Evolutionary conservation across 1,139 yeast genomes (phyloP).

Genomic region (Martiniozyma asiatica): DNA sequence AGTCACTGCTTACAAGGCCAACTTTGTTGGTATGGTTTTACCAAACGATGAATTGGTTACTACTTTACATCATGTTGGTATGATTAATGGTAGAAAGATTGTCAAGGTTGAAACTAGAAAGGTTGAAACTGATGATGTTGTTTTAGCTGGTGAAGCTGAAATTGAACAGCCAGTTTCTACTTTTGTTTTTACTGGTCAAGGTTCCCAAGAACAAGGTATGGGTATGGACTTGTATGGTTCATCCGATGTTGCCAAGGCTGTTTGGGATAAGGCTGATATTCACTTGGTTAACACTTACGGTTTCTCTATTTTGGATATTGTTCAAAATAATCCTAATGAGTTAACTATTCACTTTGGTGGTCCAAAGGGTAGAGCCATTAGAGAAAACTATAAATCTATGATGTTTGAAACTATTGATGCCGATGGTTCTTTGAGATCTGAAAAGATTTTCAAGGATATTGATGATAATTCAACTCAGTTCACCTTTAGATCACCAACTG

Average conservation of each 20-base stretch:
- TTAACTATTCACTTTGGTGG: slow-evolving; percentile 96
- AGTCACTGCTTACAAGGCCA: slow-evolving; percentile 88
- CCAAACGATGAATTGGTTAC: slow-evolving; percentile 90
- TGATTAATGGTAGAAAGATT: slow-evolving; percentile 98
- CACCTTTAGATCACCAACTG: slow-evolving; percentile 88
- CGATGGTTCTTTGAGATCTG: slow-evolving; percentile 75
- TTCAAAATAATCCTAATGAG: slow-evolving; percentile 90
- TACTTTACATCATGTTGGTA: slow-evolving; percentile 88
- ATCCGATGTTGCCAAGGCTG: slow-evolving; percentile 84
- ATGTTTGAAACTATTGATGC: slow-evolving; percentile 91
- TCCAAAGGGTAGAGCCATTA: slow-evolving; percentile 88
- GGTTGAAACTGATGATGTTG: slow-evolving; percentile 64
- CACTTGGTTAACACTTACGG: slow-evolving; percentile 93
- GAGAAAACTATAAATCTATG: slow-evolving; percentile 93
- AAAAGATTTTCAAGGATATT: slow-evolving; percentile 90
- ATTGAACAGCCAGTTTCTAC: slow-evolving; percentile 96
- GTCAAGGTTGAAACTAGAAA: slow-evolving; percentile 84
- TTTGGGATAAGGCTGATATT: slow-evolving; percentile 95
- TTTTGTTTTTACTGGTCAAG: slow-evolving; percentile 97
- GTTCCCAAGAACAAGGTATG: slow-evolving; percentile 99
- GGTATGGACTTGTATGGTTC: slow-evolving; percentile 96
- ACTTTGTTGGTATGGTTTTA: slow-evolving; percentile 91
- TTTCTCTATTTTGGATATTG: slow-evolving; percentile 91
- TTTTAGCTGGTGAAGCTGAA: slow-evolving; percentile 91
- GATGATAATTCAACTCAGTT: slow-evolving; percentile 68